These are phyloP conservation scores for Coemansia sp. DNA, from an alignment of 192 early-diverging fungal genomes.

Conservation along the genomic window DNA sequence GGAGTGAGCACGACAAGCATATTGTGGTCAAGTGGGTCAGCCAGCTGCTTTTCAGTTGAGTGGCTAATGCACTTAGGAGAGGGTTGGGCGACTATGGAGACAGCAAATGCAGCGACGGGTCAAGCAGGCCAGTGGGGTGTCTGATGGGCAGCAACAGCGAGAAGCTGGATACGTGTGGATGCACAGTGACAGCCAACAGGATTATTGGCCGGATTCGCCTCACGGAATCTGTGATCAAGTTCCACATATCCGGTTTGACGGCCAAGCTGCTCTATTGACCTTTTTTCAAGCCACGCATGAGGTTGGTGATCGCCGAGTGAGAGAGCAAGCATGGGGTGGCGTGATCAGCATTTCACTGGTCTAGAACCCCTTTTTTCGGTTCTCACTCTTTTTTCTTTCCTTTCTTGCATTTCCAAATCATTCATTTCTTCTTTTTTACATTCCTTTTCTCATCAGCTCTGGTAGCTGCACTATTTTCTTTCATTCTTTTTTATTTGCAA, in stretches of 20 bases:
- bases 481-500: neutral
- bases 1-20: constrained; percentile 37
- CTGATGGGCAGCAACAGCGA: constrained; percentile 39
- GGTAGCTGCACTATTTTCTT: constrained; percentile 5
- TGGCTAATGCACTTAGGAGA: constrained; percentile 10
- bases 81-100: constrained; percentile 26
- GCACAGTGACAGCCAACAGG: constrained; percentile 30
- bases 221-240: constrained; percentile 71
- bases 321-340: neutral
- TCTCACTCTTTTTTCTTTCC: neutral
- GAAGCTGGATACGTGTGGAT: constrained; percentile 13
- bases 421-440: neutral
- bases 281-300: neutral
- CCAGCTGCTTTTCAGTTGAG: constrained; percentile 10
- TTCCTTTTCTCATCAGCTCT: constrained; percentile 1
- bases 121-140: neutral
- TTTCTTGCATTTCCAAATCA: neutral
- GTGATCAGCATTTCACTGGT: neutral
- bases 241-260: constrained; percentile 74
- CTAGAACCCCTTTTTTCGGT: neutral
- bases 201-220: constrained; percentile 53
- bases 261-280: constrained; percentile 41
- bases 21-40: constrained; percentile 31
- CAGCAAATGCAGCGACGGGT: constrained; percentile 25
- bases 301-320: neutral